Base-by-base conservation (phyloP, 2,329 filamentous ascomycete genomes). In the Onygenales sp. region DNA sequence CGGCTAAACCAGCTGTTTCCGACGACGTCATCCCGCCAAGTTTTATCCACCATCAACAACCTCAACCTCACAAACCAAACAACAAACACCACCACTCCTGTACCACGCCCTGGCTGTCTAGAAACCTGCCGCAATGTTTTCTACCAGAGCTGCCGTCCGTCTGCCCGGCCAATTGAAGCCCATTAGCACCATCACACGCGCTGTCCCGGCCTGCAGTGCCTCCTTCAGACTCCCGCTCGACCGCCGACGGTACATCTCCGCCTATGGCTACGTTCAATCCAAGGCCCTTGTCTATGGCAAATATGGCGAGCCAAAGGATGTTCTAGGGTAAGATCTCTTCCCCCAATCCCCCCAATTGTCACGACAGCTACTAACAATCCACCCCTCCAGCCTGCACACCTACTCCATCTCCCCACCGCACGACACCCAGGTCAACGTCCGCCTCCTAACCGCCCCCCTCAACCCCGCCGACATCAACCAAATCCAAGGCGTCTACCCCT, bases 401-500 rank as follows among this genome's bases (percentile, higher is more conserved):
- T 72, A 77, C 60, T 77, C 75, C 7, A 74, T 77, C 52, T 74
- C 74, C 5, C 66, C 75, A 7, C 74, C 74, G 5, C 64, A 74
- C 58, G 85, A 87, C 47, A 74, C 80, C 53, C 75, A 80, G 58
- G 74, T 94, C 61, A 90, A 92, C 52, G 77, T 98, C 56, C 89
- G 89, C 69, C 85, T 93, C 63, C 87, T 98, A 63, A 88, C 91
- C 35, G 84, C 90, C 1, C 89, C 93, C 54, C 89, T 98, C 70
- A 98, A 98, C 75, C 93, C 93, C 27, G 91, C 93, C 65, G 93
- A 98, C 73, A 88, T 98, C 71, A 98, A 98, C 77, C 92, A 92
- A 64, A 88, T 98, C 64, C 93, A 98, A 76, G 93, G 93, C 60
- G 90, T 92, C 3, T 98, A 98, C 74, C 92, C 92, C 57, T 84